Evolutionary conservation across 306 rosid species (phyloP).

Genomic region (Carpinus fangiana): DNA sequence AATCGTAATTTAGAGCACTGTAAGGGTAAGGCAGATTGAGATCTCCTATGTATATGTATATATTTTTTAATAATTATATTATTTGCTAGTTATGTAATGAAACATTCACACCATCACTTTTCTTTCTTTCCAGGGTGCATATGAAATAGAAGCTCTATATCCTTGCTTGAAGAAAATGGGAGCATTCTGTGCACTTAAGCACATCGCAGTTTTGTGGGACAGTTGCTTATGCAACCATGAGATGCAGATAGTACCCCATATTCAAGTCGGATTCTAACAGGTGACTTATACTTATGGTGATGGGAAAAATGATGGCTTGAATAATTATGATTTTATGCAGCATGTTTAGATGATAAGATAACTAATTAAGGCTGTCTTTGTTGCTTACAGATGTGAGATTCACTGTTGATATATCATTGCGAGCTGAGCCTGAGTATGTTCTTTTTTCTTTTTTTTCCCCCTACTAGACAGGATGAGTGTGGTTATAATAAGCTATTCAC

Average conservation of each 20-base stretch:
- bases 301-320: background rate
- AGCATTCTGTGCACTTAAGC: background rate
- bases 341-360: background rate
- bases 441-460: no score
- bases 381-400: background rate
- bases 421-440: no score
- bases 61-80: no score
- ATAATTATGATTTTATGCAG: background rate
- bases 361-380: background rate
- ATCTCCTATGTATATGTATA: no score
- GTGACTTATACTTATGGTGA: background rate
- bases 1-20: no score
- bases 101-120: background rate
- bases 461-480: no score
- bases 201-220: background rate
- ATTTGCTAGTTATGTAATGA: background rate
- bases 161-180: background rate
- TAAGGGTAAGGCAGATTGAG: no score
- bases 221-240: background rate
- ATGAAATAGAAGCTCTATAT: background rate
- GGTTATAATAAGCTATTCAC: no score
- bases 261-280: background rate
- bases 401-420: no score
- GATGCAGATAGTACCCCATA: background rate
- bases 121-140: background rate